Evolutionary conservation across 2,329 filamentous ascomycete species (phyloP).

Genomic region (Lecanicillium sp.): DNA sequence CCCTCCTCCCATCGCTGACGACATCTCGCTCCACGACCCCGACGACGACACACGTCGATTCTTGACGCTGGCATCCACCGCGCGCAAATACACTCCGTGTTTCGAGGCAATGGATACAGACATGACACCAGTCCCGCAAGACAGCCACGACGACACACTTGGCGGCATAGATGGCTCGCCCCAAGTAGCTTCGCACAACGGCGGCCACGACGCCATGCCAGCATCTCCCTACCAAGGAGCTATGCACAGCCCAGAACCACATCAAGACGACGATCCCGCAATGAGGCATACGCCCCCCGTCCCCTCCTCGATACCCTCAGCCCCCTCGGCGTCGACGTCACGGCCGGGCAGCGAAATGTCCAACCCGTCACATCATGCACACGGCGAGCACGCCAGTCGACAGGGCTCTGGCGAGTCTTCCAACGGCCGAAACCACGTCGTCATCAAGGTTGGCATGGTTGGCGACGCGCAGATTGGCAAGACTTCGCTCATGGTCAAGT

Average conservation of each 20-base stretch:
- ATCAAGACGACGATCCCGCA: constrained; percentile 34
- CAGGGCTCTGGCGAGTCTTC: constrained; percentile 27
- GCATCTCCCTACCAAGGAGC: constrained; percentile 43
- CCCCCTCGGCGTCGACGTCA: constrained; percentile 34
- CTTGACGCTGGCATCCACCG: too few relatives aligned
- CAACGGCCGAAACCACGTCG: constrained; percentile 63
- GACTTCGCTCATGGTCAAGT: constrained; percentile 99
- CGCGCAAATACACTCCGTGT: background rate
- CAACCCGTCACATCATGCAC: constrained; percentile 28
- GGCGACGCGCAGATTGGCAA: constrained; percentile 98
- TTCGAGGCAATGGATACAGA: constrained; percentile 9
- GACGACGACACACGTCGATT: too few relatives aligned
- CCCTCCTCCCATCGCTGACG: background rate
- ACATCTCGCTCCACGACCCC: background rate
- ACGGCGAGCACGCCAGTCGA: constrained; percentile 33
- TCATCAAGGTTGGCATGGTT: constrained; percentile 99
- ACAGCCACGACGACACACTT: constrained; percentile 40
- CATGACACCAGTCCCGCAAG: constrained; percentile 17
- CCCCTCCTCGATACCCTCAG: background rate
- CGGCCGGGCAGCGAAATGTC: constrained; percentile 49
- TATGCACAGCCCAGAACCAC: constrained; percentile 29
- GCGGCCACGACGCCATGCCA: constrained; percentile 34
- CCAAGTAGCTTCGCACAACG: constrained; percentile 27
- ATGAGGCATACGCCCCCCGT: constrained; percentile 33
- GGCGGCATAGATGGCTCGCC: constrained; percentile 40